A percentile compares a stretch with the other conserved stretches of the same genome.
These are phyloP conservation scores for Tolypocladium album DNA, from an alignment of 2,329 filamentous ascomycete genomes.

Conservation along the genomic window DNA sequence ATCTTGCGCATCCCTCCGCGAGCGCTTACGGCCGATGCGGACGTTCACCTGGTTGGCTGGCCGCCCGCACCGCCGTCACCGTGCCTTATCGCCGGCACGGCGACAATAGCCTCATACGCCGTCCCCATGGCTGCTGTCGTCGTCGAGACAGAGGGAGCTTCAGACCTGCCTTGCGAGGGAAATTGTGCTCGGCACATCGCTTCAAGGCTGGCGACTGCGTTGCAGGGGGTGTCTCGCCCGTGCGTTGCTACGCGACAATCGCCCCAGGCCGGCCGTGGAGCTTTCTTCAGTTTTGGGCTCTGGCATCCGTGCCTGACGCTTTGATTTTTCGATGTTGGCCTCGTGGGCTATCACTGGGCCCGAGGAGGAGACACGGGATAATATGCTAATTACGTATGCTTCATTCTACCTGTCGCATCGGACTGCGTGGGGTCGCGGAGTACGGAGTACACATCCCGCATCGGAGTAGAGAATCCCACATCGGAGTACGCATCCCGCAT, in stretches of 20 bases:
- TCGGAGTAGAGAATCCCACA: background rate
- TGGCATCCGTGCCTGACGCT: background rate
- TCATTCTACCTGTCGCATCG: no score
- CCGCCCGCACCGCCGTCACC: background rate
- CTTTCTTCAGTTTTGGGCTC: no score
- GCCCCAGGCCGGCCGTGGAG: background rate
- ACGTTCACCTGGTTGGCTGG: background rate
- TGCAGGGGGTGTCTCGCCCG: background rate
- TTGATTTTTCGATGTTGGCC: background rate
- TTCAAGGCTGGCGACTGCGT: background rate
- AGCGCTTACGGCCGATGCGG: background rate
- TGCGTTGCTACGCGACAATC: background rate
- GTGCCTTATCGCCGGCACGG: background rate
- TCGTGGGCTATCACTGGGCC: background rate
- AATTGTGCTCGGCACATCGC: background rate
- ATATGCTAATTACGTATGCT: no score
- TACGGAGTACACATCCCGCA: background rate
- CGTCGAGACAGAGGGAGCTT: background rate
- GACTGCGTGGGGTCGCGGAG: background rate
- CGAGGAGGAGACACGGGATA: background rate
- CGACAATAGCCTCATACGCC: background rate
- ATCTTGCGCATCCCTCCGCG: background rate
- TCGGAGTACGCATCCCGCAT: background rate
- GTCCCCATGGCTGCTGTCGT: background rate
- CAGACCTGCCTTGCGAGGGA: background rate